A percentile compares a stretch with the other conserved stretches of the same genome.
Conservation (phyloP, 805 yeast species). For the Cyberlindnera mycetangii region DNA sequence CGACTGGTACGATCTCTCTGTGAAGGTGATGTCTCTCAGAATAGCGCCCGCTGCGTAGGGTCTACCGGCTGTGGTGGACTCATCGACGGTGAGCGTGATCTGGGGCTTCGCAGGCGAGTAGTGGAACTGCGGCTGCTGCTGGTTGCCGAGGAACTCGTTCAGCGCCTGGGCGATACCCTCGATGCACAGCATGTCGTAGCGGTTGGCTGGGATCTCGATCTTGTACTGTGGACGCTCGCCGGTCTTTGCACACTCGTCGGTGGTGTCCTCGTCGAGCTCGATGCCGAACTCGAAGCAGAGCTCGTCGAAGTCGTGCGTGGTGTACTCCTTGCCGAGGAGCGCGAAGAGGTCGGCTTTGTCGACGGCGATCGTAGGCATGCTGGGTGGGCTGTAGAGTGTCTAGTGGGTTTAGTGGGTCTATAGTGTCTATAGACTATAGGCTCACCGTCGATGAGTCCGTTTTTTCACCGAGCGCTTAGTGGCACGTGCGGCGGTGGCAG, state of each 20-base stretch:
- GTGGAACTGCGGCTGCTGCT: constrained; percentile 61
- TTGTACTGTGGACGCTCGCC: constrained; percentile 95
- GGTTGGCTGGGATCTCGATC: constrained; percentile 96
- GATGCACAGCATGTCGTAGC: constrained; percentile 96
- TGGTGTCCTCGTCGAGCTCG: constrained; percentile 96
- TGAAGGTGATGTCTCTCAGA: constrained; percentile 77
- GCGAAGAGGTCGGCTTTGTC: constrained; percentile 90
- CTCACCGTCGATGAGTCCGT: background rate
- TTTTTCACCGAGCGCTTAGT: background rate
- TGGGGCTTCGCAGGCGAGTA: constrained; percentile 61
- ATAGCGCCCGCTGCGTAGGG: constrained; percentile 97
- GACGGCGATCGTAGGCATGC: constrained; percentile 95
- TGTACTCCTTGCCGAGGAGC: constrained; percentile 64
- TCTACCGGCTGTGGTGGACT: constrained; percentile 70
- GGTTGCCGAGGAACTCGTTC: constrained; percentile 80
- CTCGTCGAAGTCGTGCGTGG: constrained; percentile 94
- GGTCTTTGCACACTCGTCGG: constrained; percentile 61
- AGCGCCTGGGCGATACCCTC: constrained; percentile 97
- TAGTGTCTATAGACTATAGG: too few relatives aligned
- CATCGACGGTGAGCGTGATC: constrained; percentile 65
- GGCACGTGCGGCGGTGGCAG: background rate
- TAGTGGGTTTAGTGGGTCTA: too few relatives aligned
- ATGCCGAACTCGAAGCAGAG: constrained; percentile 96
- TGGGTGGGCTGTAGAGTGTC: background rate
- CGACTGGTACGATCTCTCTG: constrained; percentile 84